Base-by-base conservation (phyloP, 768 basidiomycete species). In the Phylloporus sp. region DNA sequence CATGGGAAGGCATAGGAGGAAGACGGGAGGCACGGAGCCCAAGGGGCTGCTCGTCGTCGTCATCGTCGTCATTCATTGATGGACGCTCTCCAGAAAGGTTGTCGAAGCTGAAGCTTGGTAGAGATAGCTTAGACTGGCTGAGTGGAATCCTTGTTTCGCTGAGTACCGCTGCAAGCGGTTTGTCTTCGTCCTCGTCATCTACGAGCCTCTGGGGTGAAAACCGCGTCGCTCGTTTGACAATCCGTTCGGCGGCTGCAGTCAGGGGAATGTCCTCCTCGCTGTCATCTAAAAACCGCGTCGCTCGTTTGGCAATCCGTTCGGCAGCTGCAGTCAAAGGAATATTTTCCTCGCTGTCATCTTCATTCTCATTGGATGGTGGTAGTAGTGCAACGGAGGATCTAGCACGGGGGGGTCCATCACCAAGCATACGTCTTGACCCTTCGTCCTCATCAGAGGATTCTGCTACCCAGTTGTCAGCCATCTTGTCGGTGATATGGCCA, bases 261-360 rank as follows among this genome's bases (percentile, higher is more conserved):
- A 93, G 74, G 3, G 91, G 91, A 38, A 91, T 58, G 69, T 93
- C 90, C 57, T 92, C 90, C 47, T 90, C 90, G 54, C 86, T 88
- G 55, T 83, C 81, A 18, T 77, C n/a, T 53, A 61, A 55, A 31
- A 59, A 50, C 31, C 69, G 59, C 10, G 69, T 71, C 23, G 67
- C 72, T 42, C 82, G 79, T 52, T 76, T 76, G 20, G 70, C 70
- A n/a, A 76, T 81, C 31, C 80, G 79, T 49, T 74, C 72, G n/a
- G 82, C 71, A 7, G 85, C 80, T 3, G 79, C 80, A 23, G 82
- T 80, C 9, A 93, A 74, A 3, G 91, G 91, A 38, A 91, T 58
- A 69, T 93, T 89, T 57, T 92, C 90, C 47, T 90, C 90, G 54
- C 86, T 88, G 55, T 83, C 77, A 45, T 75, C 78, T 16, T 59